These are phyloP conservation scores for Hydrangea macrophylla DNA, from an alignment of 148 eudicot species.

Conservation along the genomic window DNA sequence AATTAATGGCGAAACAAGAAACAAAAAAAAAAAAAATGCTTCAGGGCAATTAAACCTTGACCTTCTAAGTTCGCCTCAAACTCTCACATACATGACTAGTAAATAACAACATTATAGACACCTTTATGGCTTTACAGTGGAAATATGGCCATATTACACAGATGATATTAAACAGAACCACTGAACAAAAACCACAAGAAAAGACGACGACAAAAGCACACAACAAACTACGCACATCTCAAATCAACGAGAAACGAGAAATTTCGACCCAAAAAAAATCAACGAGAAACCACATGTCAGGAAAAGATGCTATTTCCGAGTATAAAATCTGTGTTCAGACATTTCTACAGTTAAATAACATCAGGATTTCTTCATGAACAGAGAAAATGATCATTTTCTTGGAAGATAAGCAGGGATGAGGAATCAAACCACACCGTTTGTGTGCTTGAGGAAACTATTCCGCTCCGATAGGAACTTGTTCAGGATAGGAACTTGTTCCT, in stretches of 20 bases:
- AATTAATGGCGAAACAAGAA: neutral
- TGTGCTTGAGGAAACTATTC: too few species aligned
- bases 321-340: neutral
- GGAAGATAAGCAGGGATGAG: too few species aligned
- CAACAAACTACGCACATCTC: neutral
- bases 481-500: too few species aligned
- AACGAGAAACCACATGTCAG: neutral
- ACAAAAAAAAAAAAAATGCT: conserved; percentile 5
- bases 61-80: neutral
- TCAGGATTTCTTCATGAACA: neutral
- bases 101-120: neutral
- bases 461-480: too few species aligned
- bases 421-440: too few species aligned
- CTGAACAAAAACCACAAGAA: too few species aligned
- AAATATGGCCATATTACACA: neutral
- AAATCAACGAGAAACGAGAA: neutral
- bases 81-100: neutral
- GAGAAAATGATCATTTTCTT: neutral
- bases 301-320: neutral
- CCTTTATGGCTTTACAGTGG: neutral
- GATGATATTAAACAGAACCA: too few species aligned
- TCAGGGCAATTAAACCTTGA: neutral
- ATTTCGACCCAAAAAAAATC: too few species aligned
- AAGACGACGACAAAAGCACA: too few species aligned
- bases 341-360: neutral